Evolutionary conservation across 768 basidiomycete species (phyloP).

Genomic region (Dacryopinax primogenitus): DNA sequence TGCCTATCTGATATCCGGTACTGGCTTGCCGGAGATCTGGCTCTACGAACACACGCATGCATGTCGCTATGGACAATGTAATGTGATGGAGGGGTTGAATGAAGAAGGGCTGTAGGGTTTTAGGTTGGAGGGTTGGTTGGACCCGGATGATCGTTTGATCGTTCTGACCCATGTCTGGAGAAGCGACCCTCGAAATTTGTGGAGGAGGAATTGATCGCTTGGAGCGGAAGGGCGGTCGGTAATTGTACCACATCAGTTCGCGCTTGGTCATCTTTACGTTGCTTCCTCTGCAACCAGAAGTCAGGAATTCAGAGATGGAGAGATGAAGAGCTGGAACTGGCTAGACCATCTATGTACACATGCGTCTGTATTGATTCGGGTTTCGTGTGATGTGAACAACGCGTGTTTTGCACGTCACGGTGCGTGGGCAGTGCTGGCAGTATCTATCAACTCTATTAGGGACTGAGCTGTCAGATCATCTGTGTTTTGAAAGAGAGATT

Average conservation of each 20-base stretch:
- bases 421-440: background rate
- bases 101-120: too few relatives aligned
- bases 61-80: too few relatives aligned
- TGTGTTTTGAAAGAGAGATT: background rate
- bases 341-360: background rate
- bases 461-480: background rate
- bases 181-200: conserved; percentile 3
- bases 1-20: too few relatives aligned
- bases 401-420: background rate
- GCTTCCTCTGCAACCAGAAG: background rate
- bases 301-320: background rate
- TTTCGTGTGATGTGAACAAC: background rate
- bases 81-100: background rate
- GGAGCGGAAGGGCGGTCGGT: too few relatives aligned
- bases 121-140: background rate
- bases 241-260: too few relatives aligned
- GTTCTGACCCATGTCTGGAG: background rate
- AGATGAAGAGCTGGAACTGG: background rate
- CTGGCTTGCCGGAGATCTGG: too few relatives aligned
- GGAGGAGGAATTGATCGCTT: too few relatives aligned
- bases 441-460: background rate
- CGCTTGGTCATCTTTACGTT: background rate
- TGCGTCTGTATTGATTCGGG: background rate
- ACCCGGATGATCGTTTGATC: background rate
- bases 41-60: too few relatives aligned